Evolutionary conservation across 345 rosid genomes (phyloP), one percentile per base, ranked within the genome.

Genomic region (Crucihimalaya himalaica): DNA sequence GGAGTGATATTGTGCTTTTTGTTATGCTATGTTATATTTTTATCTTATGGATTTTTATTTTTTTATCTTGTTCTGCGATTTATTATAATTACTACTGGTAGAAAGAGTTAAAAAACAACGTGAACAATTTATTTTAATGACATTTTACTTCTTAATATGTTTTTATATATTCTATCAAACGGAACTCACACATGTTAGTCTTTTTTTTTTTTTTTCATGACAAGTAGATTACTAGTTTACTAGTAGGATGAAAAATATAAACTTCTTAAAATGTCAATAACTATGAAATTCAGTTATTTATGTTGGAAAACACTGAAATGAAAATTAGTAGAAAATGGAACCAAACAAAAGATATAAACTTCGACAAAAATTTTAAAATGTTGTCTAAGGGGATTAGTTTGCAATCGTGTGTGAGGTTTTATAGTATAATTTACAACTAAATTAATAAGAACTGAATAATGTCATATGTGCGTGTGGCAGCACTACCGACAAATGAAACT

Each of bases 381-480:
- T 25, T 53, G 51, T 67, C 27, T 55, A 16, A 55, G 14, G 4
- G 2, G 15, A 56, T 4, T 45, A 20, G 29, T 56, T 31, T 21
- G 19, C 35, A 27, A 12, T 46, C 11, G 31, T 68, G 29, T 34
- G 34, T 43, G n/a, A 43, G 16, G 0, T 25, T 39, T 4, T 27
- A 29, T 13, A n/a, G n/a, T n/a, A 42, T 37, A 12, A 2, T 45
- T 4, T 23, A n/a, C 4, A 15, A 60, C 25, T 28, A 72, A 4
- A 51, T 40, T 25, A 2, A 11, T 59, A 52, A n/a, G 20, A 7
- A 54, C 6, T 9, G 27, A 42, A 14, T 56, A 69, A 13, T 31
- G 64, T 55, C 15, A 69, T 43, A 16, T 32, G 72, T 66, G 50
- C 27, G 60, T 56, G 71, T 56, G 66, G 15, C 12, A 65, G 40